Conservation (phyloP, 768 basidiomycete species). For the Mycena haematopus region DNA sequence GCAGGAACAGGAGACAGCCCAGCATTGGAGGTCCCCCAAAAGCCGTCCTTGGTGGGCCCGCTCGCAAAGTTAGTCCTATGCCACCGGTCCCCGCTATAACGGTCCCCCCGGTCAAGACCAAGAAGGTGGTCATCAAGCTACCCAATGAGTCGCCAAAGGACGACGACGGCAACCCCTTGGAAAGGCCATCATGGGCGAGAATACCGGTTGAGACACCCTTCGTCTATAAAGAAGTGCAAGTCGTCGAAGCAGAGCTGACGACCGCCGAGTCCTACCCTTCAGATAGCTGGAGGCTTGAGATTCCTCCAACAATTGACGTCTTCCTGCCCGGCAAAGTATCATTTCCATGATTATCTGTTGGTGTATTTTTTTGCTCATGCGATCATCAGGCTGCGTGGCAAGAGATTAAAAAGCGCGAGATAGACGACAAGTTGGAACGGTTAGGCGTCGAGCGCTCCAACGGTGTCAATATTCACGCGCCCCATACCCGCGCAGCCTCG, state of each 20-base stretch:
- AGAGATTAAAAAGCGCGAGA: slow-evolving; percentile 66
- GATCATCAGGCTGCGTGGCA: slow-evolving; percentile 73
- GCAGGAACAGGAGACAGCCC: slow-evolving; percentile 69
- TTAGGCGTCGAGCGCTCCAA: slow-evolving; percentile 78
- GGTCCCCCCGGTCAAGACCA: slow-evolving; percentile 53
- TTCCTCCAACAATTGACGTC: slow-evolving; percentile 79
- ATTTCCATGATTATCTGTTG: slow-evolving; percentile 1
- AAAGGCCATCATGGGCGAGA: slow-evolving; percentile 66
- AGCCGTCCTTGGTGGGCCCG: slow-evolving; percentile 80
- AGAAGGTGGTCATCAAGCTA: slow-evolving; percentile 74
- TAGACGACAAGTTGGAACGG: slow-evolving; percentile 83
- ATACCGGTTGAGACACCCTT: slow-evolving; percentile 51
- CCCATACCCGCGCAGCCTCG: slow-evolving; percentile 84
- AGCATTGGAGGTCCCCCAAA: slow-evolving; percentile 91
- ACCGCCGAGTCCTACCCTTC: slow-evolving; percentile 67
- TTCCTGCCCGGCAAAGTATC: slow-evolving; percentile 79
- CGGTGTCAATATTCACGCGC: slow-evolving; percentile 67
- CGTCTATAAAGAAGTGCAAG: slow-evolving; percentile 31
- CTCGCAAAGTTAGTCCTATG: slow-evolving; percentile 76
- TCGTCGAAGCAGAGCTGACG: slow-evolving; percentile 40
- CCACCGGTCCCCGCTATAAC: slow-evolving; percentile 41
- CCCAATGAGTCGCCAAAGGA: slow-evolving; percentile 68
- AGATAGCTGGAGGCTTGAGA: slow-evolving; percentile 60
- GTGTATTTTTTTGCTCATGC: slow-evolving; percentile 13
- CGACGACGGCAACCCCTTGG: slow-evolving; percentile 48